Base-by-base conservation (phyloP, 352 stramenopile species). In the Pythium rhizo-oryzae region DNA sequence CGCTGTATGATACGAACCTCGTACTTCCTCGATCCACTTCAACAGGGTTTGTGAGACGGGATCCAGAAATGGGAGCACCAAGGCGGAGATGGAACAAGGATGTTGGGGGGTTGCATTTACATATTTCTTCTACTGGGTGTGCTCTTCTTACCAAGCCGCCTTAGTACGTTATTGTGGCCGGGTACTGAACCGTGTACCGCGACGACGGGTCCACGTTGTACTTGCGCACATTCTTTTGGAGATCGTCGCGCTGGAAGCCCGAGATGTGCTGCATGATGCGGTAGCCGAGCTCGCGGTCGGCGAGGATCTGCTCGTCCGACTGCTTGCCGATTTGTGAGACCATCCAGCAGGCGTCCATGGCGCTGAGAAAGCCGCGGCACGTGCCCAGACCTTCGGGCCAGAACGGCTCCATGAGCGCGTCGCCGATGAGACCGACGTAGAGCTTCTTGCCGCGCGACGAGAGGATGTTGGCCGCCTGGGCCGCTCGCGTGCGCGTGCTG, bases 341-440 rank as follows among this genome's bases (percentile, higher is more conserved):
- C 82, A 92, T 91, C 87, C 81, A 94, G 44, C 82, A 85, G 18
- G 72, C 81, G 52, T 96, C 86, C 43, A 96, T 76, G 9, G 84
- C 87, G 23, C 84, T 80, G 53, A 94, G 76, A 73, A 96, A 96
- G 55, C 87, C 87, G 25, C 87, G 84, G 51, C 89, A 94, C 30
- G 84, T 92, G 64, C 87, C 87, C 12, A 96, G 76, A 9, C 87
- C 87, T 56, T 96, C 85, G 4, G 85, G 87, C 87, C 87, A 96
- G 77, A 96, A 96, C 39, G 87, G 87, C 67, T 96, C 87, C 54
- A 96, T 89, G 41, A 96, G 71, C 43, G 85, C 78, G 53, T 96
- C 87, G 28, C 87, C 87, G 25, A 96, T 88, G 25, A 93, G 70
- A 0, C 85, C 84, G 30, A 92, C 84, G 67, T 90, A 92, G 33